phyloP scores from a whole-genome alignment of 2,329 filamentous ascomycete genomes.

The Fusarium sp. region DNA sequence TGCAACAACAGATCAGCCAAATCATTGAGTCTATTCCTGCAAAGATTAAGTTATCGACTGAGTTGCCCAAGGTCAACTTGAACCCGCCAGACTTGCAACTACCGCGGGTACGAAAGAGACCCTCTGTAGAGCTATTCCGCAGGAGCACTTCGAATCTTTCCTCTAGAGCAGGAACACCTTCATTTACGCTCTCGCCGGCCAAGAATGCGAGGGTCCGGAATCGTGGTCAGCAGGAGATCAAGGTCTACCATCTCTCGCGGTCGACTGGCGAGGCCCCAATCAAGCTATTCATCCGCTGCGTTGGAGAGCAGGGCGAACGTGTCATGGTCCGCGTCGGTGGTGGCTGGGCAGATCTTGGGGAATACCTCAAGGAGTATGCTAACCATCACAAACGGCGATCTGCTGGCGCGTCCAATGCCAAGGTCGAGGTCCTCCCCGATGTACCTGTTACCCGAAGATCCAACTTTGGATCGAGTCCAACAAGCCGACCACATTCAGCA shows the following conservation, averaged over 20 bases:
- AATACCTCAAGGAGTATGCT: constrained; percentile 94
- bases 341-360: constrained; percentile 96
- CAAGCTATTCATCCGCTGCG: constrained; percentile 92
- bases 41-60: constrained; percentile 78
- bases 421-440: constrained; percentile 65
- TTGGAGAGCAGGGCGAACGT: constrained; percentile 89
- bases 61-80: constrained; percentile 62
- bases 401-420: constrained; percentile 58
- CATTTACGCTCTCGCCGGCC: constrained; percentile 77
- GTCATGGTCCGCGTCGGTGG: constrained; percentile 99
- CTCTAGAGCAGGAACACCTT: constrained; percentile 70
- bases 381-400: constrained; percentile 87
- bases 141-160: constrained; percentile 65
- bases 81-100: constrained; percentile 70
- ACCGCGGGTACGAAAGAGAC: constrained; percentile 59
- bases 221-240: constrained; percentile 78
- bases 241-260: constrained; percentile 90
- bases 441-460: constrained; percentile 44
- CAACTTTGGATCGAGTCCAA: constrained; percentile 55
- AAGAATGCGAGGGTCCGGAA: constrained; percentile 63
- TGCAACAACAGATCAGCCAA: constrained; percentile 83
- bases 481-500: constrained; percentile 56
- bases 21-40: constrained; percentile 83
- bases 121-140: constrained; percentile 57
- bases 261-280: constrained; percentile 88